phyloP scores from a whole-genome alignment of 495 filamentous ascomycete species.

The Chaetomidium leptoderma region DNA sequence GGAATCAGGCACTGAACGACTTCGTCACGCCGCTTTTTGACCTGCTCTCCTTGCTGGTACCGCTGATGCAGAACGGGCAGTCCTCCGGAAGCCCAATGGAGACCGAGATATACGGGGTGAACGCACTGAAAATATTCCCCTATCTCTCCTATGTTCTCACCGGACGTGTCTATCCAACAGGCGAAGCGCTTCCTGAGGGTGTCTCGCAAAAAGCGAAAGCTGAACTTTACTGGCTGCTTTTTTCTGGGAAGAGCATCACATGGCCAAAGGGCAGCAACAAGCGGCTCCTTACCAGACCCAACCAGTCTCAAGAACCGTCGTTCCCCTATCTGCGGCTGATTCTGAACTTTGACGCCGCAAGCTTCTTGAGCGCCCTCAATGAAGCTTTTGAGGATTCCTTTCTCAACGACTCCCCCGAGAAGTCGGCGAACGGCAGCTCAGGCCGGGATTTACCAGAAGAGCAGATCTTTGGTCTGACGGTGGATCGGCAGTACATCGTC shows the following conservation, averaged over 20 bases:
- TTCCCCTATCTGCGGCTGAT: constrained; percentile 82
- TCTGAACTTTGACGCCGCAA: constrained; percentile 80
- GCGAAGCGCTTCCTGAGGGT: constrained; percentile 62
- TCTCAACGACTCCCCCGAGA: constrained; percentile 70
- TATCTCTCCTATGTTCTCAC: constrained; percentile 93
- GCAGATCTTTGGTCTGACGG: constrained; percentile 62
- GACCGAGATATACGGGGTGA: constrained; percentile 51
- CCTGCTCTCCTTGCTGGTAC: constrained; percentile 66
- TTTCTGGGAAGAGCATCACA: constrained; percentile 68
- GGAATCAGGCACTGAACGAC: constrained; percentile 85
- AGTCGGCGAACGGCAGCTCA: constrained; percentile 49
- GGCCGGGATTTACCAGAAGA: constrained; percentile 53
- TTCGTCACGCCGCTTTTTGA: constrained; percentile 88
- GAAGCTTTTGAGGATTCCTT: constrained; percentile 96
- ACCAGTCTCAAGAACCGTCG: constrained; percentile 53
- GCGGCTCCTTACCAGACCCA: constrained; percentile 50
- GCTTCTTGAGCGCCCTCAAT: constrained; percentile 91
- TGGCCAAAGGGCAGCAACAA: constrained; percentile 58
- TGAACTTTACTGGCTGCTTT: constrained; percentile 86
- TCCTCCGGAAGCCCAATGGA: constrained; percentile 42
- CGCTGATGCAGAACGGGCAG: constrained; percentile 50
- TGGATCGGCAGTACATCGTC: constrained; percentile 86
- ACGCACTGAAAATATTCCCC: constrained; percentile 88
- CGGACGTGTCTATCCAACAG: constrained; percentile 84
- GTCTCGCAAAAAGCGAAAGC: constrained; percentile 73